Evolutionary conservation across 768 basidiomycete genomes (phyloP).

Genomic region (Pholiota molesta): DNA sequence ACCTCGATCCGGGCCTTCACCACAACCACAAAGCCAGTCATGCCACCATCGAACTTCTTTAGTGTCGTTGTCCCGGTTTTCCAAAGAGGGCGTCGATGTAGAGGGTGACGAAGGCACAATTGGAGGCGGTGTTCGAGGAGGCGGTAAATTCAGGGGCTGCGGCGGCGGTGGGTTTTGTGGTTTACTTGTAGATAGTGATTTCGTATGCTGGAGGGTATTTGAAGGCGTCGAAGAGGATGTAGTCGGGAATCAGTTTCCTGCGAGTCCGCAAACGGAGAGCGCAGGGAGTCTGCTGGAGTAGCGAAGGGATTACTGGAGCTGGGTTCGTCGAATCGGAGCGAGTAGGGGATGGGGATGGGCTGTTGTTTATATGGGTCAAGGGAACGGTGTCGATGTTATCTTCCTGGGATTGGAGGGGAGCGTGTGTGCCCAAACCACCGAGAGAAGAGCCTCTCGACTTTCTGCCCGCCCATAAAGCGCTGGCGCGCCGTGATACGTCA

Average conservation of each 20-base stretch:
- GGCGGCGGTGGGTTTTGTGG: slow-evolving; percentile 45
- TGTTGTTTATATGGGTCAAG: slow-evolving; percentile 52
- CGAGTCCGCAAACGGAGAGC: slow-evolving; percentile 55
- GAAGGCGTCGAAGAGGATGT: neutral
- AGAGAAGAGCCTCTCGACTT: slow-evolving; percentile 35
- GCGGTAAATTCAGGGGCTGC: slow-evolving; percentile 62
- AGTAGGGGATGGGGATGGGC: slow-evolving; percentile 42
- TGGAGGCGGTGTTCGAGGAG: slow-evolving; percentile 54
- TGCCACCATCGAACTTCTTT: slow-evolving; percentile 70
- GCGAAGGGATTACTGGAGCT: slow-evolving; percentile 48
- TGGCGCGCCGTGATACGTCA: slow-evolving; percentile 62
- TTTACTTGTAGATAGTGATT: slow-evolving; percentile 26
- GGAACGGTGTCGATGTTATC: slow-evolving; percentile 59
- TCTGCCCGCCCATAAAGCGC: slow-evolving; percentile 54
- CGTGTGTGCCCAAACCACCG: slow-evolving; percentile 41
- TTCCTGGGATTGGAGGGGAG: slow-evolving; percentile 47
- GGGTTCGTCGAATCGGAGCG: slow-evolving; percentile 26
- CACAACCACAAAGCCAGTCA: slow-evolving; percentile 83
- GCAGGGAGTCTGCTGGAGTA: slow-evolving; percentile 41
- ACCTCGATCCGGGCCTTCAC: slow-evolving; percentile 73
- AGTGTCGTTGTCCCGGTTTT: slow-evolving; percentile 24
- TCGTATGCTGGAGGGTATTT: neutral
- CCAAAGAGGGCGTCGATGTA: slow-evolving; percentile 13
- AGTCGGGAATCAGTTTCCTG: slow-evolving; percentile 17
- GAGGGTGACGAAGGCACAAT: slow-evolving; percentile 37